Conservation (phyloP, 2,329 filamentous ascomycete species). For the Exophiala oligosperma region DNA sequence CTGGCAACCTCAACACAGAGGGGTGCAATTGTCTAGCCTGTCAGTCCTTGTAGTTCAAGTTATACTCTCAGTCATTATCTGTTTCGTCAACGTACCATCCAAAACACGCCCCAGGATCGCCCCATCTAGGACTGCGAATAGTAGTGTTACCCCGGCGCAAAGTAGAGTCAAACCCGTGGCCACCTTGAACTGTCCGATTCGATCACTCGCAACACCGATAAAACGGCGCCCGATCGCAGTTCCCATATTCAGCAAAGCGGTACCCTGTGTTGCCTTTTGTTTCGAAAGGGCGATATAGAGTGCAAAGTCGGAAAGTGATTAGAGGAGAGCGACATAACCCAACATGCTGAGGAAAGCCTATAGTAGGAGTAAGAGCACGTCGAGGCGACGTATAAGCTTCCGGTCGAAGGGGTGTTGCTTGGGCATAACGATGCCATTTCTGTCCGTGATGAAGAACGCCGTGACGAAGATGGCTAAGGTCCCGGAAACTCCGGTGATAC, state of each 20-base stretch:
- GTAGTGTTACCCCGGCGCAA: constrained; percentile 40
- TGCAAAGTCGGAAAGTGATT: constrained; percentile 49
- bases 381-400: constrained; percentile 16
- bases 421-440: constrained; percentile 27
- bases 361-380: constrained; percentile 29
- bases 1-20: constrained; percentile 31
- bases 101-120: constrained; percentile 51
- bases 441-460: constrained; percentile 32
- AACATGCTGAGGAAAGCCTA: too few relatives aligned
- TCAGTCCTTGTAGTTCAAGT: too few relatives aligned
- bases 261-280: constrained; percentile 40
- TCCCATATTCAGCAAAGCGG: constrained; percentile 49
- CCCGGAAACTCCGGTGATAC: constrained; percentile 31
- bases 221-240: constrained; percentile 48
- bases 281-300: constrained; percentile 41
- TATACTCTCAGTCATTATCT: too few relatives aligned
- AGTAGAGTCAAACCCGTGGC: constrained; percentile 42
- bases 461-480: too few relatives aligned
- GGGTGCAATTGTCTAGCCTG: constrained; percentile 28
- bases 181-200: constrained; percentile 42
- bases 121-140: constrained; percentile 47
- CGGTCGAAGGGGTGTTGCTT: constrained; percentile 27
- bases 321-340: constrained; percentile 50
- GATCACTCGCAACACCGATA: constrained; percentile 48
- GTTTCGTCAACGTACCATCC: constrained; percentile 40